Conservation (phyloP, 2,329 filamentous ascomycete species). For the Chaetomiaceae sp. region DNA sequence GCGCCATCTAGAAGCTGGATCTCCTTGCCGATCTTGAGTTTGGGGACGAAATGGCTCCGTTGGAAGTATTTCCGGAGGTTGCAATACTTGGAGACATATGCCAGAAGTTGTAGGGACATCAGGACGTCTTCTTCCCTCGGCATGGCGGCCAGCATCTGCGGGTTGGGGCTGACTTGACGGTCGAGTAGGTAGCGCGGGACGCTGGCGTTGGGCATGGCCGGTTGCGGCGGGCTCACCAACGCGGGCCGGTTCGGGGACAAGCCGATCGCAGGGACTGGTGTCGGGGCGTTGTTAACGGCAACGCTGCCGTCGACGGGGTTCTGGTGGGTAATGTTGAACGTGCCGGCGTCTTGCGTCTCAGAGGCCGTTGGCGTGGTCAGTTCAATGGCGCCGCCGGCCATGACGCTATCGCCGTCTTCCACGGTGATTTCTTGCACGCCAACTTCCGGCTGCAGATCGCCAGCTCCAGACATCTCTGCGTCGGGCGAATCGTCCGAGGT, state of each 20-base stretch:
- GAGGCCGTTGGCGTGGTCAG: slow-evolving; percentile 73
- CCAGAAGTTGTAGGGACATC: slow-evolving; percentile 93
- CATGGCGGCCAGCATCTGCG: slow-evolving; percentile 80
- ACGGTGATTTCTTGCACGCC: slow-evolving; percentile 77
- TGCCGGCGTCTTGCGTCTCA: slow-evolving; percentile 78
- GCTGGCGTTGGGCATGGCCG: slow-evolving; percentile 62
- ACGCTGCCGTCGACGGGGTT: slow-evolving; percentile 80
- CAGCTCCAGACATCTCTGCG: slow-evolving; percentile 71
- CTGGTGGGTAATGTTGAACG: slow-evolving; percentile 90
- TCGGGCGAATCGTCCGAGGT: slow-evolving; percentile 71
- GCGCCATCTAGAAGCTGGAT: slow-evolving; percentile 73
- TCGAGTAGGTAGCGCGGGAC: slow-evolving; percentile 77
- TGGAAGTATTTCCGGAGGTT: slow-evolving; percentile 94
- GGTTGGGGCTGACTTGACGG: slow-evolving; percentile 60
- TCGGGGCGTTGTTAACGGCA: slow-evolving; percentile 63
- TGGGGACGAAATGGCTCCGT: slow-evolving; percentile 85
- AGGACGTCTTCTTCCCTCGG: slow-evolving; percentile 95
- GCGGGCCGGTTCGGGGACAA: slow-evolving; percentile 68
- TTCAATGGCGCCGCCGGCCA: slow-evolving; percentile 68
- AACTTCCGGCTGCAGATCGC: slow-evolving; percentile 74
- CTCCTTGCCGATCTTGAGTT: slow-evolving; percentile 82
- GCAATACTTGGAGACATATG: slow-evolving; percentile 98
- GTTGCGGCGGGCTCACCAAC: slow-evolving; percentile 65
- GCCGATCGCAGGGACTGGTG: slow-evolving; percentile 59
- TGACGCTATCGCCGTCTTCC: slow-evolving; percentile 72